Base-by-base conservation (phyloP, 2,329 filamentous ascomycete genomes). In the Botrytis elliptica region DNA sequence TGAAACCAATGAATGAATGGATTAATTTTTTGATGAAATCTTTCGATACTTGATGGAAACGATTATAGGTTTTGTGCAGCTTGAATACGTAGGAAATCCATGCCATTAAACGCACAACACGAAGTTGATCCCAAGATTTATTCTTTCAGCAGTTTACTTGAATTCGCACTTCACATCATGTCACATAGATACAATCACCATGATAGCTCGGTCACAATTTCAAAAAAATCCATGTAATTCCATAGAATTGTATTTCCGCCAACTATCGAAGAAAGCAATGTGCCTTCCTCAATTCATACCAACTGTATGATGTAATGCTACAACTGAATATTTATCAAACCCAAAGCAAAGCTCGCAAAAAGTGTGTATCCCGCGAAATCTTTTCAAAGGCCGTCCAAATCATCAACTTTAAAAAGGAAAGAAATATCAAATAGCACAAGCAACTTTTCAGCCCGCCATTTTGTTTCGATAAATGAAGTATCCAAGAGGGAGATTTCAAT, bases 371-470 rank as follows among this genome's bases (percentile, higher is more conserved):
- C n/a, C 66, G 38, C 36, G 49, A 33, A 68, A 6, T 33, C 49
- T 18, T 42, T 38, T 33, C 49, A 42, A 22, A 57, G 25, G 49
- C 36, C 14, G 49, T 57, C 25, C 10, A 42, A 68, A 57, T 22
- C 52, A 57, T 68, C 36, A 40, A 68, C 52, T 20, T 29, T 29
- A 57, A 42, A 40, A 57, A 55, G 66, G 66, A 68, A 57, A 68
- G 66, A 68, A 68, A 68, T 44, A 68, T 57, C 49, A 57, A 57
- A 68, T 68, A 57, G 66, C 49, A 57, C 66, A 68, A 68, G 66
- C 68, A 70, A 70, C 52, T 70, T 70, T 70, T 70, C 68, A 70
- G 57, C 68, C 55, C 10, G 66, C 66, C 66, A 68, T 68, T 68
- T 62, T 38, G 38, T 60, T 60, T 16, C n/a, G 40, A 62, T 68